phyloP scores from a whole-genome alignment of 805 yeast species.

The Maudiozyma pseudohumilis region DNA sequence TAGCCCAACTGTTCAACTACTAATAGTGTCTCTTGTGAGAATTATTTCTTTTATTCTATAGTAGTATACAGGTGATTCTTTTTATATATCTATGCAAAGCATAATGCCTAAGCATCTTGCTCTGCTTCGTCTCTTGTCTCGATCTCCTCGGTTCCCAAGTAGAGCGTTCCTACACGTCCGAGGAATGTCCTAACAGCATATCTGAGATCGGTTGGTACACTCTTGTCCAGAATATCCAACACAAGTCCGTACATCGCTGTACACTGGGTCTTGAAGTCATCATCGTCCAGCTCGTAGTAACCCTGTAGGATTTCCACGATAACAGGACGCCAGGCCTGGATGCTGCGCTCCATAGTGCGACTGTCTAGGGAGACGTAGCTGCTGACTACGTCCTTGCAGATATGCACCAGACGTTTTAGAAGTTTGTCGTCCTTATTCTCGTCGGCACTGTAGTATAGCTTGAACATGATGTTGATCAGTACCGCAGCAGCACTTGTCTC shows the following conservation, averaged over 20 bases:
- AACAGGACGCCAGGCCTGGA: conserved; percentile 85
- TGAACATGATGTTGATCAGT: conserved; percentile 68
- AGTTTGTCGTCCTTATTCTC: conserved; percentile 41
- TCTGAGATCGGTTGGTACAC: conserved; percentile 52
- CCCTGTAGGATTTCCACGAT: conserved; percentile 83
- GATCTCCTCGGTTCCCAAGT: conserved; percentile 7
- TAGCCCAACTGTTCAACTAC: too few species aligned
- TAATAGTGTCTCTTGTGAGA: too few species aligned
- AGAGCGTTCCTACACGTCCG: conserved; percentile 44
- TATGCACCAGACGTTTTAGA: conserved; percentile 40
- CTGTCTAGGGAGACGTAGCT: conserved; percentile 69
- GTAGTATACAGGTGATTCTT: not conserved
- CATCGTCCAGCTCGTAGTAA: conserved; percentile 62
- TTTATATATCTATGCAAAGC: not conserved
- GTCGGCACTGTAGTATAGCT: conserved; percentile 46
- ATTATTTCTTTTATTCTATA: not conserved
- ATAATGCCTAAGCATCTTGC: too few species aligned
- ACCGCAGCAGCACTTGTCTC: conserved; percentile 88
- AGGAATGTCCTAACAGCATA: conserved; percentile 51
- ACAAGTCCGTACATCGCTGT: conserved; percentile 53
- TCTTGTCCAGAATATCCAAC: conserved; percentile 49
- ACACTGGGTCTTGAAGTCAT: conserved; percentile 52
- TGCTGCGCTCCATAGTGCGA: conserved; percentile 63
- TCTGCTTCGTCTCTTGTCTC: not conserved
- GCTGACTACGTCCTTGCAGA: conserved; percentile 61